These are phyloP conservation scores for Coemansia sp. DNA, from an alignment of 192 early-diverging fungal species.

Conservation along the genomic window DNA sequence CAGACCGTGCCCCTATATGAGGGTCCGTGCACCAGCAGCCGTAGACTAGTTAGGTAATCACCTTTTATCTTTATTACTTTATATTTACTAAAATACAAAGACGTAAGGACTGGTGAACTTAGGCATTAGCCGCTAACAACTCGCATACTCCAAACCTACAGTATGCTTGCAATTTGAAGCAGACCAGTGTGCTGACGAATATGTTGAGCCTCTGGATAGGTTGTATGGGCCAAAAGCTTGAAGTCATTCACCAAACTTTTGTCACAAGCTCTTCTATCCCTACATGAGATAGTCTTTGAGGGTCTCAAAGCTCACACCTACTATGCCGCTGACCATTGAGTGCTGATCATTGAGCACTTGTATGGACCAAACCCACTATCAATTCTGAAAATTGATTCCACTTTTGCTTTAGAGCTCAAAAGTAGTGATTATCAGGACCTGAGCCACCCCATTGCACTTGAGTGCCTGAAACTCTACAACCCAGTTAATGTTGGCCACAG, in stretches of 20 bases:
- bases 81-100: no score
- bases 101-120: no score
- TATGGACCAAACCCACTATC: neutral
- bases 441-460: neutral
- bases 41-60: no score
- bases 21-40: no score
- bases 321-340: no score
- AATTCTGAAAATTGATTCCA: neutral
- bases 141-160: no score
- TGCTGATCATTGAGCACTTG: neutral
- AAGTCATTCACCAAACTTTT: neutral
- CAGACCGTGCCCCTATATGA: no score
- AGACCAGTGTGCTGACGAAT: neutral
- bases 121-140: no score
- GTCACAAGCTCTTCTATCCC: neutral
- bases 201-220: no score
- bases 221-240: neutral
- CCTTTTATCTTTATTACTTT: no score
- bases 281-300: neutral
- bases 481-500: neutral
- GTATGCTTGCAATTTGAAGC: neutral
- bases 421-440: neutral
- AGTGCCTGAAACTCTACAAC: neutral
- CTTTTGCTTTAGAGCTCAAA: neutral
- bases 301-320: neutral